Evolutionary conservation across 176 grass and related monocot species (phyloP), one percentile per base, ranked within the genome.

Genomic region (Lolium rigidum): DNA sequence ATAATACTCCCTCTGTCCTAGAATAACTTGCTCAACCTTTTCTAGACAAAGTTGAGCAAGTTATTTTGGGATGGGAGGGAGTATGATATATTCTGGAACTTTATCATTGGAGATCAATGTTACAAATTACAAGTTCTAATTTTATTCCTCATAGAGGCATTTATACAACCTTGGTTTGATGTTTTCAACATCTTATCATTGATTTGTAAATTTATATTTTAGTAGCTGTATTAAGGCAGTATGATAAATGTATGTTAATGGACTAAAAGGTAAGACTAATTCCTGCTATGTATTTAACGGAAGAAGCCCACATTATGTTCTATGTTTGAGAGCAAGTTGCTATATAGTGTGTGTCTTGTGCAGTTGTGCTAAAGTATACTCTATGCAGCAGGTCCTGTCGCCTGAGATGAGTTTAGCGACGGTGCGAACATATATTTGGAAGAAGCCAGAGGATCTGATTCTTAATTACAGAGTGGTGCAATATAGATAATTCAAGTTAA

Each of bases 351-450:
- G 14, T 71, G 14, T 79, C 28, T 80, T 63, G 14, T 37, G 37
- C n/a, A 55, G n/a, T 47, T 66, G 38, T 18, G 38, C 59, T 90
- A 58, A 90, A 80, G 20, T 48, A 13, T 88, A 26, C 31, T 71
- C 5, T 74, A 0, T 88, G 80, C 76, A 77, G 60, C 87, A 99
- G 97, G 88, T 94, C 66, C 82, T 99, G 66, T 79, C 70, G 21
- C 90, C 82, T 58, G 90, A 96, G 76, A 96, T 94, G 97, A 99
- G 97, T 86, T 89, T 99, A 85, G 97, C 92, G 39, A 96, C 94
- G 11, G 94, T 99, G 18, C 66, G 90, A 81, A 90, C 94, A 74
- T 96, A 96, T 77, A 88, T 99, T 21, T 99, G 97, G 97, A 99
- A 96, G 90, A 99, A 94, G 83, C 77, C 90, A 4, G 94, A 99